Evolutionary conservation across 208 protist species (phyloP).

Genomic region (Crithidia mellificae): DNA sequence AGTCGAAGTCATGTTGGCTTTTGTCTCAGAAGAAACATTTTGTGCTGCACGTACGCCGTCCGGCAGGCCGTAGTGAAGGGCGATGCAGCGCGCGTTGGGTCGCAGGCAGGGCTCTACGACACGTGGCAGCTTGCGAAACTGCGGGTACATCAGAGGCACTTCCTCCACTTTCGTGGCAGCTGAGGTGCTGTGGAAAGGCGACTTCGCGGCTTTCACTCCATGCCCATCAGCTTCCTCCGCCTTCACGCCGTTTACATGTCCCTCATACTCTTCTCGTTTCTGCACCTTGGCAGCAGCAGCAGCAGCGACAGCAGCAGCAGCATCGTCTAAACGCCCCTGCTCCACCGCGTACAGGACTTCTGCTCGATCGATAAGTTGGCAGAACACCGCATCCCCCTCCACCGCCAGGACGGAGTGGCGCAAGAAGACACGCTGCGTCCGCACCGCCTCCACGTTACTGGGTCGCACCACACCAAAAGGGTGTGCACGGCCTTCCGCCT

Average conservation of each 20-base stretch:
- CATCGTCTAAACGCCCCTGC: conserved; percentile 27
- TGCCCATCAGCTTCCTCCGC: too few species aligned
- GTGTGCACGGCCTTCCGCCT: neutral
- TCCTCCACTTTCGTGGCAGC: neutral
- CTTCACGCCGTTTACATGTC: too few species aligned
- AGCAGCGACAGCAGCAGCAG: conserved; percentile 1
- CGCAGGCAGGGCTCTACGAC: conserved; percentile 33
- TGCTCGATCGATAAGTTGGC: conserved; percentile 54
- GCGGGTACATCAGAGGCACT: conserved; percentile 18
- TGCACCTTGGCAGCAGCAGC: neutral
- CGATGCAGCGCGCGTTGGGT: conserved; percentile 83
- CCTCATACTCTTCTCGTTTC: neutral
- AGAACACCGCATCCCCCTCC: conserved; percentile 84
- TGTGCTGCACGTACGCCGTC: neutral
- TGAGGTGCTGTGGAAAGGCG: too few species aligned
- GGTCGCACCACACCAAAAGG: conserved; percentile 1
- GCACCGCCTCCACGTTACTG: conserved; percentile 25
- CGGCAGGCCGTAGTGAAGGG: conserved; percentile 74
- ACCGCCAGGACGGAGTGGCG: conserved; percentile 81
- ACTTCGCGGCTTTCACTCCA: too few species aligned
- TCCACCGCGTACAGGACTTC: conserved; percentile 41
- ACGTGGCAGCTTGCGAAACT: conserved; percentile 20
- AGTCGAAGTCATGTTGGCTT: too few species aligned
- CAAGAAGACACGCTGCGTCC: conserved; percentile 45
- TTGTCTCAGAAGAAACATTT: too few species aligned